phyloP scores from a whole-genome alignment of 768 basidiomycete genomes.

The Hygrocybe punicea region DNA sequence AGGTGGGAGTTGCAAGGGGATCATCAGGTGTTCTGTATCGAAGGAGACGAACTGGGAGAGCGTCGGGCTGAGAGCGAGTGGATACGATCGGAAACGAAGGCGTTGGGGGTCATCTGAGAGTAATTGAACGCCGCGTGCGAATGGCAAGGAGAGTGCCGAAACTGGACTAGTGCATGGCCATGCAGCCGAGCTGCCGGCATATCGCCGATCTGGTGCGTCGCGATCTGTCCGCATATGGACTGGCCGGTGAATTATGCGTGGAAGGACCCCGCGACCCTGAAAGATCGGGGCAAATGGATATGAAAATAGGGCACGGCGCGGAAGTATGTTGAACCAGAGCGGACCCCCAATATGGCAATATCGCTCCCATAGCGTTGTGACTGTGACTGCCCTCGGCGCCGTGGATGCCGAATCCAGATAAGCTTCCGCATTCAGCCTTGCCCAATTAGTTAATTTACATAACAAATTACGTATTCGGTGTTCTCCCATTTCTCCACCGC shows the following conservation, averaged over 20 bases:
- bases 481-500: constrained; percentile 46
- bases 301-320: neutral
- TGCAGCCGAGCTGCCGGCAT: too few relatives aligned
- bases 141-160: neutral
- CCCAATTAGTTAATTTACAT: neutral
- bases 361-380: neutral
- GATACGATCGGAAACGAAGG: too few relatives aligned
- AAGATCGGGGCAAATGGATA: neutral
- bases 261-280: constrained; percentile 1
- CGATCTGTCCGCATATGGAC: neutral
- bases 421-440: neutral
- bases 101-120: too few relatives aligned
- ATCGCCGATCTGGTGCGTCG: neutral
- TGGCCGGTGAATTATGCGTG: neutral
- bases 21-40: neutral
- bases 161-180: neutral
- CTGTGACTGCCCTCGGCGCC: constrained; percentile 3
- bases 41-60: neutral
- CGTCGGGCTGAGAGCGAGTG: too few relatives aligned
- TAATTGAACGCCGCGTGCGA: too few relatives aligned
- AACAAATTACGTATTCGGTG: constrained; percentile 39
- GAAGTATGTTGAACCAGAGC: neutral
- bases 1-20: neutral
- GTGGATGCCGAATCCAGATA: constrained; percentile 1
- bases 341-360: neutral